Percentiles rank a stretch among this genome's conserved stretches.
These are phyloP conservation scores for Wallacemonas rigidus DNA, from an alignment of 208 protist genomes.

Conservation along the genomic window DNA sequence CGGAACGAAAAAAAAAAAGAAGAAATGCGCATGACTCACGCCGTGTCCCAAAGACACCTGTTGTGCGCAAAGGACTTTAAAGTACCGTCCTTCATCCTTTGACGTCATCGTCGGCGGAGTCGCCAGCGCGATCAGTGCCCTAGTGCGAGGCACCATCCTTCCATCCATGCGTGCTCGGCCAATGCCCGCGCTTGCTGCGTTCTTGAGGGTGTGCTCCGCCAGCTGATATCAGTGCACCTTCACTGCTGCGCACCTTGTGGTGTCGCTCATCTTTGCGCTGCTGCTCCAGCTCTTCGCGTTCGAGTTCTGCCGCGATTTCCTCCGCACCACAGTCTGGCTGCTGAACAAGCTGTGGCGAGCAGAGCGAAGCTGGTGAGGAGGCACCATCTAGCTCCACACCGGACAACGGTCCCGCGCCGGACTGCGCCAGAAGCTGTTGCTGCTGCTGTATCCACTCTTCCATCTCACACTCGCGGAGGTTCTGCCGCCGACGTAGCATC, in stretches of 20 bases:
- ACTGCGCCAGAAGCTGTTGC: not conserved
- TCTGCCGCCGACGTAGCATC: slow-evolving; percentile 49
- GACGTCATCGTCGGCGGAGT: too few relatives aligned
- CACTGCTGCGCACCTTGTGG: not conserved
- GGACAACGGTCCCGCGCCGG: too few relatives aligned
- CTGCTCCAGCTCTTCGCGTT: slow-evolving; percentile 19
- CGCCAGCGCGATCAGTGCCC: too few relatives aligned
- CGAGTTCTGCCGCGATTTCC: slow-evolving; percentile 11
- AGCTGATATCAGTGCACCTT: slow-evolving; percentile 1
- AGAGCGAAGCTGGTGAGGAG: too few relatives aligned
- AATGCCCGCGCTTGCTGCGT: not conserved
- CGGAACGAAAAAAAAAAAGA: slow-evolving; percentile 22
- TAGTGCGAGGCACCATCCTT: not conserved
- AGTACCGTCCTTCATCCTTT: too few relatives aligned
- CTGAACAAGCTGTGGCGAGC: not conserved
- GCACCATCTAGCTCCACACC: not conserved
- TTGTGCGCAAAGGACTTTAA: too few relatives aligned
- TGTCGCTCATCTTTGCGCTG: slow-evolving; percentile 14
- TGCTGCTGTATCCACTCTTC: slow-evolving; percentile 28
- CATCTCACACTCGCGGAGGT: slow-evolving; percentile 38
- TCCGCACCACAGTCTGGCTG: not conserved
- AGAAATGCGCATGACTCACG: not conserved
- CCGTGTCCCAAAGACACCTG: too few relatives aligned
- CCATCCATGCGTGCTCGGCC: not conserved
- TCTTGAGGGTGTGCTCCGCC: not conserved